These are phyloP conservation scores for Aphanomyces stellatus DNA, from an alignment of 352 stramenopile genomes.

Conservation along the genomic window DNA sequence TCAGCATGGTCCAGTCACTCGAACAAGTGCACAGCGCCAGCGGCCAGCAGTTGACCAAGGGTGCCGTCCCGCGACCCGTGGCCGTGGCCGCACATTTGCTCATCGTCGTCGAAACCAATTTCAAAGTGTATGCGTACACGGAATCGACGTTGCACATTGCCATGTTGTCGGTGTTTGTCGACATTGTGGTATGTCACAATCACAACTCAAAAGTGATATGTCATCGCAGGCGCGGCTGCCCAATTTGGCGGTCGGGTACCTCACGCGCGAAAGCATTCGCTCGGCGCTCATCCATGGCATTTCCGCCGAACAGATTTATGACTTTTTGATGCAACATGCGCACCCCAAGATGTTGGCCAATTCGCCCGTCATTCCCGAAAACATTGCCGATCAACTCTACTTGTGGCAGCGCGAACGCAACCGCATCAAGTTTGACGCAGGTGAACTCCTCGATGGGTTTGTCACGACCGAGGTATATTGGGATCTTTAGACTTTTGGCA, in stretches of 20 bases:
- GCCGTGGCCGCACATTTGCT: conserved; percentile 18
- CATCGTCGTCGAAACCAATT: conserved; percentile 89
- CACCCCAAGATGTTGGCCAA: conserved; percentile 76
- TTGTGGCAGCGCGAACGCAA: conserved; percentile 88
- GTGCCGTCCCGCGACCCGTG: not conserved
- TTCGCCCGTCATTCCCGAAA: conserved; percentile 71
- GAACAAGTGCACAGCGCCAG: not conserved
- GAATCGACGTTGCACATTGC: conserved; percentile 82
- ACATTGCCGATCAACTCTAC: conserved; percentile 88
- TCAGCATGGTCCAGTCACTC: conserved; percentile 43
- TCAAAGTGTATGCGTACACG: conserved; percentile 89
- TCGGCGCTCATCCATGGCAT: conserved; percentile 86
- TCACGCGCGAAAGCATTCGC: conserved; percentile 85
- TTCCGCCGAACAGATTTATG: conserved; percentile 86
- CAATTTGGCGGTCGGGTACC: conserved; percentile 87
- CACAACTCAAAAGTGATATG: not conserved
- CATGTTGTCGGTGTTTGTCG: conserved; percentile 90
- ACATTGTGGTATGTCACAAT: conserved; percentile 45
- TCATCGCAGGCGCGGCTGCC: conserved; percentile 51
- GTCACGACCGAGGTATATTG: conserved; percentile 44
- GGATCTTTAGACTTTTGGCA: not conserved
- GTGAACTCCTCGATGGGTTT: conserved; percentile 83
- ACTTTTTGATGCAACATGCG: conserved; percentile 86
- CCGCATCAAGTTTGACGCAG: conserved; percentile 72
- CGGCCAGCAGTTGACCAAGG: not conserved